These are phyloP conservation scores for Mycena capillaripes DNA, from an alignment of 768 basidiomycete species.

Conservation along the genomic window DNA sequence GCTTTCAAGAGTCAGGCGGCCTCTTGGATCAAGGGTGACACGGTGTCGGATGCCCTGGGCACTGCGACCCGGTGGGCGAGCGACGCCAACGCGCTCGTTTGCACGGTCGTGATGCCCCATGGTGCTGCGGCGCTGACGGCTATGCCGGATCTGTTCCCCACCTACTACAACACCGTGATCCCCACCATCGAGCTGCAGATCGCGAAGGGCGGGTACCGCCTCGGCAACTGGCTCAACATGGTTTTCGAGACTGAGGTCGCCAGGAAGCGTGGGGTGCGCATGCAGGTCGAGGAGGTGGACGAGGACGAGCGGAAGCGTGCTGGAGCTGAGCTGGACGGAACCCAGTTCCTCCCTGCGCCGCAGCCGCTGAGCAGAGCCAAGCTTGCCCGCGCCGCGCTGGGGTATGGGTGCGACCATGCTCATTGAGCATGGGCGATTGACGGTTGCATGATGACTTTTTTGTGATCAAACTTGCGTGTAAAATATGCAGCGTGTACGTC, in stretches of 20 bases:
- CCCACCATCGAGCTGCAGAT: slow-evolving; percentile 46
- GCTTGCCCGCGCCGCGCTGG: no score
- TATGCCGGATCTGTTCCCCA: slow-evolving; percentile 34
- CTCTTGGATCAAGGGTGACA: slow-evolving; percentile 30
- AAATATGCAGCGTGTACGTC: no score
- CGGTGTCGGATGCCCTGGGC: slow-evolving; percentile 38
- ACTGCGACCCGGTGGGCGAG: slow-evolving; percentile 46
- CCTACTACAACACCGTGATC: slow-evolving; percentile 36
- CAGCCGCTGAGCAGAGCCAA: neutral
- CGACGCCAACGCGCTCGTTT: slow-evolving; percentile 46
- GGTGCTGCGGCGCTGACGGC: slow-evolving; percentile 36
- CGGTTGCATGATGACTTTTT: no score
- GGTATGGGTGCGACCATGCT: no score
- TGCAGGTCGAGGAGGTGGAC: neutral
- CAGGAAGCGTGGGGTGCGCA: neutral
- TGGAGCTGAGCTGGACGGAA: slow-evolving; percentile 17
- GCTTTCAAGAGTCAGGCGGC: slow-evolving; percentile 14
- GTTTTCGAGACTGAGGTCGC: slow-evolving; percentile 21
- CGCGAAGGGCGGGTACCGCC: slow-evolving; percentile 47
- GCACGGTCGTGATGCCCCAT: slow-evolving; percentile 46
- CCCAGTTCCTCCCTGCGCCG: slow-evolving; percentile 14
- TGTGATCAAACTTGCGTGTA: no score
- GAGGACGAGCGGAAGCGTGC: no score
- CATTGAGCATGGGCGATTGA: no score
- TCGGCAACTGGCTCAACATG: slow-evolving; percentile 51